These are phyloP conservation scores for Penicillium sp. DNA, from an alignment of 2,329 filamentous ascomycete genomes.

Conservation along the genomic window DNA sequence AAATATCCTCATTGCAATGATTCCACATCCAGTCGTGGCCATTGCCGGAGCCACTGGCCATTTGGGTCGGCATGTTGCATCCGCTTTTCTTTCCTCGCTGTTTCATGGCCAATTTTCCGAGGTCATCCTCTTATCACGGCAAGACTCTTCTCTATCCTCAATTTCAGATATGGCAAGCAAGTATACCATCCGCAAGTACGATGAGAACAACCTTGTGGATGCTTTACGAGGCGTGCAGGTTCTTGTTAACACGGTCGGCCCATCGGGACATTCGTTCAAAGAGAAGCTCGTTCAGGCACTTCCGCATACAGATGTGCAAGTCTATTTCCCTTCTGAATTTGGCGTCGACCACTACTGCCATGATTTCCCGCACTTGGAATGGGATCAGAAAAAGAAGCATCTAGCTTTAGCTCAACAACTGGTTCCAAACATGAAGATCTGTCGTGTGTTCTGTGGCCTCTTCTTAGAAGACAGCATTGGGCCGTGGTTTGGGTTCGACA, in stretches of 20 bases:
- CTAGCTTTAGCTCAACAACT: not conserved
- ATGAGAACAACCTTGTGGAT: not conserved
- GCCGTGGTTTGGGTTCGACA: too few relatives aligned
- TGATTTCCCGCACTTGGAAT: constrained; percentile 1
- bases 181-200: not conserved
- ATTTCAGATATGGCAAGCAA: not conserved
- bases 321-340: too few relatives aligned
- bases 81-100: constrained; percentile 18
- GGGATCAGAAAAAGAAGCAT: constrained; percentile 2
- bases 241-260: not conserved
- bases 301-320: too few relatives aligned
- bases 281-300: too few relatives aligned
- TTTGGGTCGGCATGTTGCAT: constrained; percentile 12
- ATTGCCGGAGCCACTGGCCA: constrained; percentile 25
- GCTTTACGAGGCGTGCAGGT: too few relatives aligned
- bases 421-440: not conserved
- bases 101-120: constrained; percentile 9
- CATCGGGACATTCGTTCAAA: too few relatives aligned
- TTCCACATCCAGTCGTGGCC: constrained; percentile 17
- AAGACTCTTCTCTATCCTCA: not conserved
- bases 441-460: not conserved
- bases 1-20: not conserved
- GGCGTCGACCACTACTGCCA: not conserved
- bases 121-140: constrained; percentile 17
- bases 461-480: not conserved